Conservation (phyloP, 2,329 filamentous ascomycete species). For the Phialemonium atrogriseum region DNA sequence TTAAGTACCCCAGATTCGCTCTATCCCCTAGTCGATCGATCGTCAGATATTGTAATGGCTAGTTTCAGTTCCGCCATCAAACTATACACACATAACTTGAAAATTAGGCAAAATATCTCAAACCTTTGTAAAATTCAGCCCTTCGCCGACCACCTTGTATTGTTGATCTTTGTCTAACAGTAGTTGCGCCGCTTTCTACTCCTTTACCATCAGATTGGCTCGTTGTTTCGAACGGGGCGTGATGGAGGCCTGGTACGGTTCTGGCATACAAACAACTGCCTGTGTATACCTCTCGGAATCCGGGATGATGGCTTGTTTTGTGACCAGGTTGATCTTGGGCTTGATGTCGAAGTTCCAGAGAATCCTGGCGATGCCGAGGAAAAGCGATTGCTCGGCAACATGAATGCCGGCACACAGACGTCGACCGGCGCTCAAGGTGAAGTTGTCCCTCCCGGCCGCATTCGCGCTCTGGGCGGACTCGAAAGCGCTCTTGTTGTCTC, state of each 20-base stretch:
- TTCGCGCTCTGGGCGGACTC: constrained; percentile 20
- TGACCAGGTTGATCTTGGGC: constrained; percentile 16
- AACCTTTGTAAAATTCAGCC: no score
- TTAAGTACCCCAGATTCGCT: no score
- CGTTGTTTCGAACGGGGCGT: constrained; percentile 21
- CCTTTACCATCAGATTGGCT: constrained; percentile 16
- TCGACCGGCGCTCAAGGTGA: constrained; percentile 46
- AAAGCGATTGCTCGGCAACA: constrained; percentile 39
- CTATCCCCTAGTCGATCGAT: no score
- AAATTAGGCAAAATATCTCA: no score
- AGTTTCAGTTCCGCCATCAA: no score
- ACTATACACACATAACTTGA: no score
- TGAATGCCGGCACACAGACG: constrained; percentile 51
- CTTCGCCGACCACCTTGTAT: no score
- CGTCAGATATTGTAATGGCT: no score
- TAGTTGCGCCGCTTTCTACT: constrained; percentile 14
- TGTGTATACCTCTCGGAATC: constrained; percentile 30
- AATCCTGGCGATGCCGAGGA: constrained; percentile 36
- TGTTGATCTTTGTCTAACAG: no score
- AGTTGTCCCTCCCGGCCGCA: constrained; percentile 36
- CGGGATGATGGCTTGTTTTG: constrained; percentile 24
- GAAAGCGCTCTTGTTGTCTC: constrained; percentile 15
- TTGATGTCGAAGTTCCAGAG: constrained; percentile 34
- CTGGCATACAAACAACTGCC: constrained; percentile 34
- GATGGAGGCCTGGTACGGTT: constrained; percentile 26